A percentile compares a stretch with the other conserved stretches of the same genome.
Evolutionary conservation across 2,329 filamentous ascomycete genomes (phyloP).

Genomic region (Corniculantispora saksenae): DNA sequence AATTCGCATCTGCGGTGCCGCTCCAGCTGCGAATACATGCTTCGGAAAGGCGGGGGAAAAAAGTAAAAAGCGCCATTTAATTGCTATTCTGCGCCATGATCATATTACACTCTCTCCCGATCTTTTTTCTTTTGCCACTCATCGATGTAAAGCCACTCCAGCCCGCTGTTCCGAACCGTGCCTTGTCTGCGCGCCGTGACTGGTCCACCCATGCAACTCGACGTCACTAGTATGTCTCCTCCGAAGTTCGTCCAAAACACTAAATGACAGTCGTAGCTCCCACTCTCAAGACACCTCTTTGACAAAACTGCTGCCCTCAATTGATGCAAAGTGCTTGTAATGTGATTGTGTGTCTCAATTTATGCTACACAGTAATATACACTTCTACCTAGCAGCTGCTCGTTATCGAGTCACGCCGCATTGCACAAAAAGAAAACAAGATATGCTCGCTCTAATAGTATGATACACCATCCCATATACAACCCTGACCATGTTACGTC

Average conservation of each 20-base stretch:
- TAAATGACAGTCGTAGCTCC: neutral
- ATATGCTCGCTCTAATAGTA: constrained; percentile 7
- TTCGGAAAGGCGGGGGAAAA: neutral
- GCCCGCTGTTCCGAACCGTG: neutral
- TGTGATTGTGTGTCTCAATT: neutral
- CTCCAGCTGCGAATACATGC: neutral
- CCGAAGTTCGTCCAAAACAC: neutral
- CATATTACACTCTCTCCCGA: neutral
- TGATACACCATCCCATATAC: neutral
- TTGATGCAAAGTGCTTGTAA: neutral
- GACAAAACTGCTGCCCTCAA: no score
- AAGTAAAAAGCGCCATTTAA: neutral
- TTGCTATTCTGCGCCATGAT: neutral
- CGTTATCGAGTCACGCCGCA: neutral
- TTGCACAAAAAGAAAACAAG: neutral
- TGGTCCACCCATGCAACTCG: constrained; percentile 1
- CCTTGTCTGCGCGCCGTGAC: neutral
- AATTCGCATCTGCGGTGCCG: neutral
- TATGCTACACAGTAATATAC: neutral
- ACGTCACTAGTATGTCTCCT: neutral
- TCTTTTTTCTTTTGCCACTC: neutral
- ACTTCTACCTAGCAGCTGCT: neutral
- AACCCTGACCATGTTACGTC: neutral
- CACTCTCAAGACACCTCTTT: neutral
- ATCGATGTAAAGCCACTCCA: neutral